phyloP scores from a whole-genome alignment of 2,329 filamentous ascomycete genomes.

The Zymoseptoria ardabiliae region DNA sequence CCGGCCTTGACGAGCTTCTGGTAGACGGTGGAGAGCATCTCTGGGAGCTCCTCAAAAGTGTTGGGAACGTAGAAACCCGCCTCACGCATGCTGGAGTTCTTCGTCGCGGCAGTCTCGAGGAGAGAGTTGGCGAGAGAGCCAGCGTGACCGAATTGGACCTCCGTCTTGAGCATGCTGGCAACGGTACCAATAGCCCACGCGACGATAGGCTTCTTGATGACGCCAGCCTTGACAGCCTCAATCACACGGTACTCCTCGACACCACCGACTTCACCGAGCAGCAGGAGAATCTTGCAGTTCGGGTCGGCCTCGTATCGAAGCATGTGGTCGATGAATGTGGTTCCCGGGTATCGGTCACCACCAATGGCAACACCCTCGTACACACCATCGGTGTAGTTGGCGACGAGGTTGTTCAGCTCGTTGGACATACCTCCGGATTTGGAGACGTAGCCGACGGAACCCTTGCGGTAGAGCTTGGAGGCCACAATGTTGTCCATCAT shows the following conservation, averaged over 20 bases:
- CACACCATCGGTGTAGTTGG: constrained; percentile 93
- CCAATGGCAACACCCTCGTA: constrained; percentile 99
- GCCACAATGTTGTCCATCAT: constrained; percentile 99
- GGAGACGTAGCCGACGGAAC: constrained; percentile 97
- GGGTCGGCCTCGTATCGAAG: constrained; percentile 94
- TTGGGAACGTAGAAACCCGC: constrained; percentile 91
- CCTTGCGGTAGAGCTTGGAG: constrained; percentile 99
- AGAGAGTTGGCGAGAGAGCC: constrained; percentile 98
- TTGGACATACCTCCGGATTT: constrained; percentile 99
- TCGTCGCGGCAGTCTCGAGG: constrained; percentile 90
- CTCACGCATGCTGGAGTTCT: constrained; percentile 96
- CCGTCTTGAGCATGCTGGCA: constrained; percentile 99
- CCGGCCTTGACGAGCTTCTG: constrained; percentile 78
- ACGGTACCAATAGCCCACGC: constrained; percentile 99
- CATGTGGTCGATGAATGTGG: constrained; percentile 98
- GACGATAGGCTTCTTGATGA: constrained; percentile 96
- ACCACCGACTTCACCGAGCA: constrained; percentile 97
- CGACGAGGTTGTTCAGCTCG: constrained; percentile 99
- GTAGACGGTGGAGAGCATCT: constrained; percentile 71
- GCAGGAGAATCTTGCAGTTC: constrained; percentile 91
- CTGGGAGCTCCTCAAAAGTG: constrained; percentile 93
- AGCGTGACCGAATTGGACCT: constrained; percentile 98
- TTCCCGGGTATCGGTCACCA: constrained; percentile 97
- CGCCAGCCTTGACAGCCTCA: constrained; percentile 87
- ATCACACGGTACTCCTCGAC: constrained; percentile 99